A percentile compares a stretch with the other conserved stretches of the same genome.
phyloP scores from a whole-genome alignment of 108 stramenopile genomes.

The Cyclotella cryptica region DNA sequence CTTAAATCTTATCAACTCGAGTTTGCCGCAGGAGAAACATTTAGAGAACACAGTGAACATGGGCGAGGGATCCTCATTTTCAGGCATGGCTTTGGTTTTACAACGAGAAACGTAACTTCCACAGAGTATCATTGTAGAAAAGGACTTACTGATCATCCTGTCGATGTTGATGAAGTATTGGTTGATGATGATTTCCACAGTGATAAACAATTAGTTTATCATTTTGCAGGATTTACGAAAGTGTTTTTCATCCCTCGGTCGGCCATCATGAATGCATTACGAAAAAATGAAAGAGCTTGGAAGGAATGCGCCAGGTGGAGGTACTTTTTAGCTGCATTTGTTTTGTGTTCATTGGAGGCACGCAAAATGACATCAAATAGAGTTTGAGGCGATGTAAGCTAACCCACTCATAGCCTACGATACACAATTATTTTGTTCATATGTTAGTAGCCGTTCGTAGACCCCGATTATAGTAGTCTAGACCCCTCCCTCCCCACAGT shows the following conservation, averaged over 20 bases:
- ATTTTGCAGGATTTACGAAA: constrained; percentile 47
- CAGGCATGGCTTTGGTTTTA: constrained; percentile 30
- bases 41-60: constrained; percentile 29
- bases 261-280: constrained; percentile 38
- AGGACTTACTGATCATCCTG: constrained; percentile 7
- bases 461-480: too few relatives aligned
- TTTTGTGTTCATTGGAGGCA: constrained; percentile 31
- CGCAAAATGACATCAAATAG: neutral
- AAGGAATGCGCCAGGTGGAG: constrained; percentile 60
- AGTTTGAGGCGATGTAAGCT: too few relatives aligned
- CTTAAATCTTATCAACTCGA: constrained; percentile 39
- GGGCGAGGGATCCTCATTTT: constrained; percentile 49
- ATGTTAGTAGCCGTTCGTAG: too few relatives aligned
- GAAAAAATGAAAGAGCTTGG: constrained; percentile 46
- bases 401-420: too few relatives aligned
- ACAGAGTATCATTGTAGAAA: constrained; percentile 4
- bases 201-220: constrained; percentile 34
- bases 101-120: constrained; percentile 8
- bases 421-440: too few relatives aligned
- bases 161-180: constrained; percentile 51
- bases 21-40: constrained; percentile 45
- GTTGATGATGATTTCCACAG: constrained; percentile 42
- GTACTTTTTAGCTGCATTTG: constrained; percentile 36
- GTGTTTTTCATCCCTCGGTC: constrained; percentile 48
- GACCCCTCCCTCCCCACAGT: too few relatives aligned